A percentile compares a stretch with the other conserved stretches of the same genome.
phyloP scores from a whole-genome alignment of 495 filamentous ascomycete genomes.

The Cetradonia linearis region DNA sequence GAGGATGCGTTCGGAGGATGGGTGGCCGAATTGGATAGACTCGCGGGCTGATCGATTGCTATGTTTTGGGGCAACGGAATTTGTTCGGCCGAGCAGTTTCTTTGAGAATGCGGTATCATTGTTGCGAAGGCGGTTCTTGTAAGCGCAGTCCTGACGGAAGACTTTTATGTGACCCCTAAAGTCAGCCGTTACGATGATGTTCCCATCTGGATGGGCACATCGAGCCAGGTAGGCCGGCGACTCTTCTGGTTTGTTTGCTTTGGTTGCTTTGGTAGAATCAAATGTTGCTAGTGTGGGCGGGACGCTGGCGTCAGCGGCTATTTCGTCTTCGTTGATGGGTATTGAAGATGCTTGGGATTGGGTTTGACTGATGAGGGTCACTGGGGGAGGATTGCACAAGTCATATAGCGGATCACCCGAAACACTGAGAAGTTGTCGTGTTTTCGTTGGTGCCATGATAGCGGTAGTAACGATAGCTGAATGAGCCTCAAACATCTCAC shows the following conservation, averaged over 20 bases:
- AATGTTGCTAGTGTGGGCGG: constrained; percentile 27
- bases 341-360: constrained; percentile 42
- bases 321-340: constrained; percentile 24
- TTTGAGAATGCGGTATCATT: constrained; percentile 59
- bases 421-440: constrained; percentile 62
- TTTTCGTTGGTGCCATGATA: constrained; percentile 69
- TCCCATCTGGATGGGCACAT: constrained; percentile 65
- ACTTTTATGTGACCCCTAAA: constrained; percentile 83
- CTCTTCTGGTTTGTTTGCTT: constrained; percentile 42
- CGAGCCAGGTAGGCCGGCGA: constrained; percentile 64
- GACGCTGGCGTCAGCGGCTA: constrained; percentile 18
- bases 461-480: constrained; percentile 79
- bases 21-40: constrained; percentile 41
- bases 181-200: constrained; percentile 89
- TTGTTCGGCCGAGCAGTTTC: constrained; percentile 59
- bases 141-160: constrained; percentile 88
- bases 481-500: constrained; percentile 85
- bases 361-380: constrained; percentile 69
- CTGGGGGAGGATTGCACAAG: constrained; percentile 88
- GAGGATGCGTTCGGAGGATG: constrained; percentile 73
- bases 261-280: constrained; percentile 43
- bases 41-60: constrained; percentile 39
- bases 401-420: constrained; percentile 92
- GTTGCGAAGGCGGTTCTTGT: constrained; percentile 42
- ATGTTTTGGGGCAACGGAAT: constrained; percentile 46